These are phyloP conservation scores for Blastomyces percursus DNA, from an alignment of 2,329 filamentous ascomycete genomes.

Conservation along the genomic window DNA sequence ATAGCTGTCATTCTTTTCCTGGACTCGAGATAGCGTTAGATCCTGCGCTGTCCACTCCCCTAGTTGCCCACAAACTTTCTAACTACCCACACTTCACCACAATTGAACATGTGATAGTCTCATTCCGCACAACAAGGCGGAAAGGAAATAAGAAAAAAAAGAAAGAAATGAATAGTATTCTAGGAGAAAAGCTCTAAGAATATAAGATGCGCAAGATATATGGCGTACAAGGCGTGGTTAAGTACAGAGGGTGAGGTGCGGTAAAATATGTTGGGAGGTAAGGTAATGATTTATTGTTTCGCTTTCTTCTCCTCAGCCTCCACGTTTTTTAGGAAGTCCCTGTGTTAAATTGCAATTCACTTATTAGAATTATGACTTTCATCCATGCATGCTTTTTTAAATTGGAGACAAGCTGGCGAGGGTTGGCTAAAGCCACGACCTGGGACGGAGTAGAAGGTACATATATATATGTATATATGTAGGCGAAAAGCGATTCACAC, in stretches of 20 bases:
- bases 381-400: not conserved
- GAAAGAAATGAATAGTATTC: not conserved
- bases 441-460: not conserved
- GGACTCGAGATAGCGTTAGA: not conserved
- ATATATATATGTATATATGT: not conserved
- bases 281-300: slow-evolving; percentile 8
- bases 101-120: not conserved
- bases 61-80: not conserved
- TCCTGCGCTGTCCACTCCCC: not conserved
- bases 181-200: not conserved
- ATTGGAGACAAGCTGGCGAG: not conserved
- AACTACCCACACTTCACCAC: not conserved
- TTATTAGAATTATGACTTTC: not conserved
- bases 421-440: not conserved
- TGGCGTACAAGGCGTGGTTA: not conserved
- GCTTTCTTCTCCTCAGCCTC: slow-evolving; percentile 39
- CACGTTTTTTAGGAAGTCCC: slow-evolving; percentile 42
- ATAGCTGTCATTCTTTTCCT: too few relatives aligned
- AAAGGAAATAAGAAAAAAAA: not conserved
- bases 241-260: not conserved
- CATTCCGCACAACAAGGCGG: not conserved
- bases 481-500: slow-evolving; percentile 19
- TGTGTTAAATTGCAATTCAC: slow-evolving; percentile 15
- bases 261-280: not conserved
- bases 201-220: slow-evolving; percentile 1